A percentile compares a stretch with the other conserved stretches of the same genome.
phyloP scores from a whole-genome alignment of 192 early-diverging fungal genomes.

The Coemansia sp. region DNA sequence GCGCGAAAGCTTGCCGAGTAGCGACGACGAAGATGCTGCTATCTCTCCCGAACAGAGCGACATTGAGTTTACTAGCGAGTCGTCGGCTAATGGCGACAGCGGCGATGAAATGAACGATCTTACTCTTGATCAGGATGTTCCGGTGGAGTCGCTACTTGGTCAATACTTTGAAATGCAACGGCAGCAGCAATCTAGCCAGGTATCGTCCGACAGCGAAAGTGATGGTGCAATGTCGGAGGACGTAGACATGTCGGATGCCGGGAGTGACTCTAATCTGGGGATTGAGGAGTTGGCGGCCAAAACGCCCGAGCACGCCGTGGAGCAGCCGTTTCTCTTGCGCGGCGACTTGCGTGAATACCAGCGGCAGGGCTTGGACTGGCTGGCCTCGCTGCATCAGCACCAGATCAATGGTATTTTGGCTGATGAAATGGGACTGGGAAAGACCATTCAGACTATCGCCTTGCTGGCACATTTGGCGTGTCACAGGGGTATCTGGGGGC shows the following conservation, averaged over 20 bases:
- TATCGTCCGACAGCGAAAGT: not conserved
- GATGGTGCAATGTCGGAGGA: not conserved
- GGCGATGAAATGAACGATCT: constrained; percentile 61
- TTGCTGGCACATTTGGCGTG: constrained; percentile 83
- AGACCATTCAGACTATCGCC: constrained; percentile 95
- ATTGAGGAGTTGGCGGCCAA: constrained; percentile 10
- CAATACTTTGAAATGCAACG: constrained; percentile 55
- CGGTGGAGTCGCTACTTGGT: constrained; percentile 61
- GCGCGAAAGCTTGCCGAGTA: not conserved
- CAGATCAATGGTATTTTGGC: constrained; percentile 91
- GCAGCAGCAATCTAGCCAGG: not conserved
- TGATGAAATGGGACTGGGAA: constrained; percentile 95
- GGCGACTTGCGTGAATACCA: constrained; percentile 87
- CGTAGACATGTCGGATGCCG: constrained; percentile 5
- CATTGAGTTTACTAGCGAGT: constrained; percentile 21
- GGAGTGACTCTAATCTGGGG: constrained; percentile 2
- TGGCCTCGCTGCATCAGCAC: constrained; percentile 83
- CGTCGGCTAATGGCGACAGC: constrained; percentile 16
- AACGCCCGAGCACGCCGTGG: constrained; percentile 14
- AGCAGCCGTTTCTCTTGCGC: constrained; percentile 63
- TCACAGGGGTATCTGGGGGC: constrained; percentile 76
- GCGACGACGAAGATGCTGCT: constrained; percentile 14
- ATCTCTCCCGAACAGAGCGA: constrained; percentile 22
- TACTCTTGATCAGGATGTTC: constrained; percentile 65
- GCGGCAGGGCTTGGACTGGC: constrained; percentile 88